These are phyloP conservation scores for Ceratobasidium sp. DNA, from an alignment of 1,284 basidiomycete genomes.

Conservation along the genomic window DNA sequence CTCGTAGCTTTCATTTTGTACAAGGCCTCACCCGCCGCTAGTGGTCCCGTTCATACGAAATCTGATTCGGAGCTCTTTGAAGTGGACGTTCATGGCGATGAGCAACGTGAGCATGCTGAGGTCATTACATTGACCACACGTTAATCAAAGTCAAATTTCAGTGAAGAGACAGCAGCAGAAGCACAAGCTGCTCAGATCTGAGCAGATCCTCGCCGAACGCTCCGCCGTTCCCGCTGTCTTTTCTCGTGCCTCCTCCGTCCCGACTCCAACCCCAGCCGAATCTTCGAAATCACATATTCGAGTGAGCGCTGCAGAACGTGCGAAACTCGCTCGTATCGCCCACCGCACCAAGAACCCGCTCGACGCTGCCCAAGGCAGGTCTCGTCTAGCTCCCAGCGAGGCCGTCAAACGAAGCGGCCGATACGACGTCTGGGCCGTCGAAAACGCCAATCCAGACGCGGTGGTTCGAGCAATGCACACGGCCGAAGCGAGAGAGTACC, in stretches of 20 bases:
- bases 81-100: conserved; percentile 82
- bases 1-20: conserved; percentile 2
- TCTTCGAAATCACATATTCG: conserved; percentile 55
- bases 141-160: conserved; percentile 37
- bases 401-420: conserved; percentile 75
- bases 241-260: conserved; percentile 56
- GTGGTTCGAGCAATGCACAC: conserved; percentile 54
- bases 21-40: conserved; percentile 49
- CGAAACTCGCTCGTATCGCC: conserved; percentile 75
- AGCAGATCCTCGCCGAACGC: conserved; percentile 84
- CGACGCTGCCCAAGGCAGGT: conserved; percentile 53
- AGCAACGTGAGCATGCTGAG: conserved; percentile 63
- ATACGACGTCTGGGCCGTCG: conserved; percentile 76
- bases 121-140: background rate
- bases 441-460: conserved; percentile 55
- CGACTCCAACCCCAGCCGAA: conserved; percentile 1
- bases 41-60: conserved; percentile 69
- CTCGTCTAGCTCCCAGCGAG: conserved; percentile 57
- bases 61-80: conserved; percentile 79
- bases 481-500: conserved; percentile 49
- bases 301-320: conserved; percentile 73
- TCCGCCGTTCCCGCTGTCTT: conserved; percentile 86
- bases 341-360: conserved; percentile 77
- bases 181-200: conserved; percentile 71
- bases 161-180: conserved; percentile 54